A percentile compares a stretch with the other conserved stretches of the same genome.
Conservation (phyloP, 495 filamentous ascomycete species). For the Cladorrhinum samala region DNA sequence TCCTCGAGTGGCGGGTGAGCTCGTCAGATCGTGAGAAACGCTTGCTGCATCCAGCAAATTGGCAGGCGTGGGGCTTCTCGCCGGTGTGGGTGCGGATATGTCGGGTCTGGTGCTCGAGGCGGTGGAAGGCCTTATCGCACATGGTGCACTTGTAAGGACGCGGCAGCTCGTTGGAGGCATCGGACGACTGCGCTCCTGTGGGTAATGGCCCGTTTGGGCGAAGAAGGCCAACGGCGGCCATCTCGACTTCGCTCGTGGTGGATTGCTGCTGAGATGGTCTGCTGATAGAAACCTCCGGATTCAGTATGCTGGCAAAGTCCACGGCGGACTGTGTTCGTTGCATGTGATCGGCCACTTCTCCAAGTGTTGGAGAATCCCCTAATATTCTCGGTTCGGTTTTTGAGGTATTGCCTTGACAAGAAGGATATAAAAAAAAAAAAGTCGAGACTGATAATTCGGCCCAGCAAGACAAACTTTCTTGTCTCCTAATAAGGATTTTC, state of each 20-base stretch:
- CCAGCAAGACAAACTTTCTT: background rate
- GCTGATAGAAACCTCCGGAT: slow-evolving; percentile 44
- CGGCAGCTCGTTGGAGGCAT: slow-evolving; percentile 63
- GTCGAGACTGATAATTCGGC: background rate
- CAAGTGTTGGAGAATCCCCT: slow-evolving; percentile 9
- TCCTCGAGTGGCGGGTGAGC: slow-evolving; percentile 91
- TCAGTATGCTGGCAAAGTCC: slow-evolving; percentile 75
- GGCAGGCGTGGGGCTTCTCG: slow-evolving; percentile 95
- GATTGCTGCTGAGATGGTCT: slow-evolving; percentile 26
- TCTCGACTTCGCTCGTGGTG: slow-evolving; percentile 40
- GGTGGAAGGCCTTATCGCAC: slow-evolving; percentile 98
- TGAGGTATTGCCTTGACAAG: too few relatives aligned
- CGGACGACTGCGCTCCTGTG: slow-evolving; percentile 44
- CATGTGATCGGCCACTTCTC: slow-evolving; percentile 52
- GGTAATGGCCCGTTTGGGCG: slow-evolving; percentile 65
- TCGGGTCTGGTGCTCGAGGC: slow-evolving; percentile 93
- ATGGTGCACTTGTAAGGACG: slow-evolving; percentile 97
- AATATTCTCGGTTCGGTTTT: too few relatives aligned
- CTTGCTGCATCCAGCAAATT: slow-evolving; percentile 92
- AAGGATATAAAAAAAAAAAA: background rate
- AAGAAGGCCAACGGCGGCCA: slow-evolving; percentile 64
- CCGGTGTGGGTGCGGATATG: slow-evolving; percentile 98
- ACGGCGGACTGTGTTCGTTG: slow-evolving; percentile 64
- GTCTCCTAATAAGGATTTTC: too few relatives aligned
- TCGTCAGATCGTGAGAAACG: slow-evolving; percentile 96